A percentile compares a stretch with the other conserved stretches of the same genome.
Evolutionary conservation across 2,329 filamentous ascomycete species (phyloP).

Genomic region (Trichoderma sp.): DNA sequence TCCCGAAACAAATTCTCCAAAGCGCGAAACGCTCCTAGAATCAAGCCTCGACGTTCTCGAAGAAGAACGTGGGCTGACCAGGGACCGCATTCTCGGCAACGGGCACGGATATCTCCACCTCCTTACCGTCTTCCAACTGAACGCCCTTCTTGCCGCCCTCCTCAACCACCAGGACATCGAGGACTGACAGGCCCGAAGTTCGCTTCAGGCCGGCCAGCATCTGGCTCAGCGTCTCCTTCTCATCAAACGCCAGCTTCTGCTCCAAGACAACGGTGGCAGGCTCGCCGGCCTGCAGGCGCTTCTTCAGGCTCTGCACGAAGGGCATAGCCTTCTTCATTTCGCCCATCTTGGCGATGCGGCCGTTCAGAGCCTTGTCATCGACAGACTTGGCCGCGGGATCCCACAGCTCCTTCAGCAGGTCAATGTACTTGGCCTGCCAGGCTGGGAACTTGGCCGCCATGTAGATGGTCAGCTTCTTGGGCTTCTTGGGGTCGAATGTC

Average conservation of each 20-base stretch:
- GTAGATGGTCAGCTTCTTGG: slow-evolving; percentile 88
- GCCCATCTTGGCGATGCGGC: slow-evolving; percentile 74
- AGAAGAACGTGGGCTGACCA: slow-evolving; percentile 76
- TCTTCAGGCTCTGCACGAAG: slow-evolving; percentile 86
- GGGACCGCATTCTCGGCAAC: slow-evolving; percentile 75
- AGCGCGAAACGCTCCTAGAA: neutral
- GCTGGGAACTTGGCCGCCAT: slow-evolving; percentile 74
- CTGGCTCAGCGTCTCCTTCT: slow-evolving; percentile 69
- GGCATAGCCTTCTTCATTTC: slow-evolving; percentile 99
- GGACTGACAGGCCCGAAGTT: slow-evolving; percentile 64
- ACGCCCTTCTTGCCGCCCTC: slow-evolving; percentile 66
- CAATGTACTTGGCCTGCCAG: slow-evolving; percentile 91
- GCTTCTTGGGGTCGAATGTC: slow-evolving; percentile 83
- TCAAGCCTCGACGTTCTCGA: slow-evolving; percentile 69
- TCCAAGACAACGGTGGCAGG: slow-evolving; percentile 68
- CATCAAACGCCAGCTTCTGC: slow-evolving; percentile 83
- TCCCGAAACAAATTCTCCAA: neutral
- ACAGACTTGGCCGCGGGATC: slow-evolving; percentile 58
- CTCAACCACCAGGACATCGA: slow-evolving; percentile 70
- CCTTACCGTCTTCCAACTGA: slow-evolving; percentile 51
- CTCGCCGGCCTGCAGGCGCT: slow-evolving; percentile 71
- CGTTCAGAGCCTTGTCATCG: slow-evolving; percentile 79
- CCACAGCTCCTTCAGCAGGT: slow-evolving; percentile 71
- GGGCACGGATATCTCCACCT: slow-evolving; percentile 56
- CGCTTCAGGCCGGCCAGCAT: slow-evolving; percentile 80